Base-by-base conservation (phyloP, 2,329 filamentous ascomycete species). In the Epichloe hybrida region DNA sequence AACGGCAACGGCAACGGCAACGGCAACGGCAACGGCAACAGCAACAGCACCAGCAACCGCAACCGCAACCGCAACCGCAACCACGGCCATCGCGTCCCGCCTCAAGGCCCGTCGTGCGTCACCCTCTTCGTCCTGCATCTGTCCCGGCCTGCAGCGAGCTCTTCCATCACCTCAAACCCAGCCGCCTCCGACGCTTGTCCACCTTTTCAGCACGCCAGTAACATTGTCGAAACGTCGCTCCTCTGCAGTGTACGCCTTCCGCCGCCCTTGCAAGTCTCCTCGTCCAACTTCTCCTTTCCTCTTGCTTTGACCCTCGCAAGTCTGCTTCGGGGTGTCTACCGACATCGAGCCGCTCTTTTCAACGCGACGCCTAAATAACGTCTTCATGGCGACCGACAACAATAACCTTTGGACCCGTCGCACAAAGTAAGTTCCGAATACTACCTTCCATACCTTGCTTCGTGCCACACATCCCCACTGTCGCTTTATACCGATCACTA, bases 351-450 rank as follows among this genome's bases (percentile, higher is more conserved):
- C 54, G 54, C 20, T 49, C 50, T 48, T 50, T 50, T 50, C 46
- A 46, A 46, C 50, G 52, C 48, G 53, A 52, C 45, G 48, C 35
- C 51, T 54, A 57, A 59, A 60, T 57, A 59, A 62, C 51, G 64
- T 66, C 69, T 71, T 67, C 65, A 81, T 81, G 78, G 78, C 50
- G 41, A 49, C 50, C 50, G 50, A 52, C 17, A 47, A 80, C 69
- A 56, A 50, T 39, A 57, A 76, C 65, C 71, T 81, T 74, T 91
- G 87, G 86, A 84, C 80, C 71, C 84, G 87, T 70, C 84, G 87
- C 71, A 84, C 83, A 71, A 89, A 88, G 86, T 90, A 76, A 69
- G 82, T 69, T 45, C 47, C 46, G 11, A 46, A 50, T 39, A 31
- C 39, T 13, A 36, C 48, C 27, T 34, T 42, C 5, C 39, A 39